Percentiles rank a stretch among this genome's conserved stretches.
phyloP scores from a whole-genome alignment of 2,329 filamentous ascomycete species.

The Colletotrichum sp. region DNA sequence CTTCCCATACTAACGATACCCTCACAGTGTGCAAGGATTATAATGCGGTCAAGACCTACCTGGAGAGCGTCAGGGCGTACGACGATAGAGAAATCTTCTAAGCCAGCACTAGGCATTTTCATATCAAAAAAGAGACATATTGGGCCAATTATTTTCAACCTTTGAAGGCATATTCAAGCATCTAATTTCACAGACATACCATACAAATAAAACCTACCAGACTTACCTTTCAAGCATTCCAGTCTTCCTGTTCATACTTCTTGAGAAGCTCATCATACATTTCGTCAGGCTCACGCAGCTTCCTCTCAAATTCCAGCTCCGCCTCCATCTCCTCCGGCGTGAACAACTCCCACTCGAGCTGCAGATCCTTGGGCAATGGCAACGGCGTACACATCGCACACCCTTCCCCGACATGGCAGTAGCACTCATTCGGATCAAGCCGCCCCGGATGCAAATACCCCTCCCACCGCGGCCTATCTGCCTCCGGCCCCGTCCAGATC shows the following conservation, averaged over 20 bases:
- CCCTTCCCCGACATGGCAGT: background rate
- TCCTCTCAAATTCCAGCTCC: background rate
- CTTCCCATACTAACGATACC: background rate
- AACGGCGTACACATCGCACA: background rate
- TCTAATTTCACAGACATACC: background rate
- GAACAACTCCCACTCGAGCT: background rate
- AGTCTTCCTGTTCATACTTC: background rate
- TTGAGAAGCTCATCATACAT: background rate
- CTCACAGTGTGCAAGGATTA: constrained; percentile 47
- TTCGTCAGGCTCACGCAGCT: background rate
- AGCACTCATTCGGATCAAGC: background rate
- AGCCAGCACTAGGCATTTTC: background rate
- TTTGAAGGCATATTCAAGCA: background rate
- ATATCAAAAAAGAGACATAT: background rate
- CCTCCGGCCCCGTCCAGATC: background rate
- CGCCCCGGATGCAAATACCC: background rate
- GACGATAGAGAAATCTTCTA: constrained; percentile 49
- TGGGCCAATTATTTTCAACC: background rate
- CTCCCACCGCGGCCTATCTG: background rate
- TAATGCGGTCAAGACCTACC: constrained; percentile 42
- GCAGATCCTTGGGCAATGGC: background rate
- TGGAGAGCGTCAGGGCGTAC: constrained; percentile 49
- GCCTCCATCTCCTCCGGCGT: background rate
- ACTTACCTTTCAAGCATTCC: background rate
- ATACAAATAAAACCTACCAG: background rate